A percentile compares a stretch with the other conserved stretches of the same genome.
These are phyloP conservation scores for Epithemia pelagica DNA, from an alignment of 108 stramenopile species.

Conservation along the genomic window DNA sequence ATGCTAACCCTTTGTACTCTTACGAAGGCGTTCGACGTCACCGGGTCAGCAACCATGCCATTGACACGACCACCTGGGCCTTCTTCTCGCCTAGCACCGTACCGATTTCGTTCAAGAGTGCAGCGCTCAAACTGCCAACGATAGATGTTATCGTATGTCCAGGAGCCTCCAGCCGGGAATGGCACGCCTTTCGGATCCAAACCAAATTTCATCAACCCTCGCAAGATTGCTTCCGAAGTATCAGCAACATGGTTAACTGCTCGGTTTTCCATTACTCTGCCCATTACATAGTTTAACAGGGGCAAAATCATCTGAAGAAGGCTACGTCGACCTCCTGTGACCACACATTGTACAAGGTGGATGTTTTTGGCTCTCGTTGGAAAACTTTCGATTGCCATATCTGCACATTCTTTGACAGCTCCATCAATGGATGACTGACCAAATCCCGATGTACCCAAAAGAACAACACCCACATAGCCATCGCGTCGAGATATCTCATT, in stretches of 20 bases:
- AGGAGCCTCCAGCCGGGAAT: neutral
- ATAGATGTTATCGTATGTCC: neutral
- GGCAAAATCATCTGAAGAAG: conserved; percentile 1
- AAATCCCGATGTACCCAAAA: neutral
- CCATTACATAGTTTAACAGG: neutral
- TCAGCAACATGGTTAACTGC: neutral
- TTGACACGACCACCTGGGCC: neutral
- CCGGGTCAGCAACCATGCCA: neutral
- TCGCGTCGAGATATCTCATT: neutral
- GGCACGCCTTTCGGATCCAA: neutral
- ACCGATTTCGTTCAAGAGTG: neutral
- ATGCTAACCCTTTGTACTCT: neutral
- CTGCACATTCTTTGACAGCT: neutral
- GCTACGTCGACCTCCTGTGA: neutral
- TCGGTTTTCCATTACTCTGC: conserved; percentile 1
- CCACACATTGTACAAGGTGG: conserved; percentile 4
- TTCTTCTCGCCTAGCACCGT: neutral
- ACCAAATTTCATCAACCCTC: neutral
- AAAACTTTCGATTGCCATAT: conserved; percentile 2
- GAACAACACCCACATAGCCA: conserved; percentile 2
- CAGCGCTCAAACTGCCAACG: neutral
- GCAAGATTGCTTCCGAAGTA: neutral
- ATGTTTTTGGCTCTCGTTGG: neutral
- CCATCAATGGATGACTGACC: neutral
- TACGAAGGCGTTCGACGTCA: neutral